A percentile compares a stretch with the other conserved stretches of the same genome.
These are phyloP conservation scores for Przewalskia tangutica DNA, from an alignment of 257 asterid genomes.

Conservation along the genomic window DNA sequence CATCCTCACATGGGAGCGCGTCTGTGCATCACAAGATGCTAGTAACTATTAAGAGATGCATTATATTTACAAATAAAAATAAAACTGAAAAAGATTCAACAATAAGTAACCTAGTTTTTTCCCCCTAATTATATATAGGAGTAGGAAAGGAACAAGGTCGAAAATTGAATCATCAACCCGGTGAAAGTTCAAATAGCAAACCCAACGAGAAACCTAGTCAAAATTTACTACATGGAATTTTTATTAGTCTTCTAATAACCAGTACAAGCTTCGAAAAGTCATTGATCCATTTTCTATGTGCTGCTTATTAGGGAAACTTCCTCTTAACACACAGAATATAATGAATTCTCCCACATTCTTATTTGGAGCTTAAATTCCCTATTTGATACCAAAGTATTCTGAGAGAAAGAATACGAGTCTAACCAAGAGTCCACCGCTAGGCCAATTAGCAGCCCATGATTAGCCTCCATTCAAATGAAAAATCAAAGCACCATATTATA, in stretches of 20 bases:
- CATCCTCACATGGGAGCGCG: no score
- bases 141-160: no score
- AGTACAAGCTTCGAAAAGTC: constrained; percentile 5
- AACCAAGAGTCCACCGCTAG: neutral
- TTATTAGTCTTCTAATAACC: neutral
- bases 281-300: neutral
- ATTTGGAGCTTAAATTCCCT: neutral
- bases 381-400: neutral
- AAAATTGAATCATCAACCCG: no score
- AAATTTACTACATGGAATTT: neutral
- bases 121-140: no score
- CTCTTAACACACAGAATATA: neutral
- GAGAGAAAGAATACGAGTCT: neutral
- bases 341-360: neutral
- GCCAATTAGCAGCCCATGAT: constrained; percentile 10
- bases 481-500: neutral
- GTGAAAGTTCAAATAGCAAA: no score
- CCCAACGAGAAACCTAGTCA: neutral
- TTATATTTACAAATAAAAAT: neutral
- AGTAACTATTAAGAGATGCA: neutral
- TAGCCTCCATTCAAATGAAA: neutral
- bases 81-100: neutral
- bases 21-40: neutral
- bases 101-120: neutral
- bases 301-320: neutral